phyloP scores from a whole-genome alignment of 78 protist species.

The Speleostelium caveatum region DNA sequence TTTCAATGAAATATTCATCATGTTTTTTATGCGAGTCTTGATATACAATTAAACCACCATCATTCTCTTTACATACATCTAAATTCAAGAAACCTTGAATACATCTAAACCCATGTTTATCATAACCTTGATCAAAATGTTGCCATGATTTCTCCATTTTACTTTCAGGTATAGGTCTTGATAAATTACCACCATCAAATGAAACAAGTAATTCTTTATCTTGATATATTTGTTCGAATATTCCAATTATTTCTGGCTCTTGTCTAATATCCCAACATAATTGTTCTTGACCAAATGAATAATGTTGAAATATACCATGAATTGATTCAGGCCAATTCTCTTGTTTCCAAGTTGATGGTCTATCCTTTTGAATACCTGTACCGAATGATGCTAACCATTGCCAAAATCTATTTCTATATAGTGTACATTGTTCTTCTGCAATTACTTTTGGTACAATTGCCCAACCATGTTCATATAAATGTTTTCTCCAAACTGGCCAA shows the following conservation, averaged over 20 bases:
- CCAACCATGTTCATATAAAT: constrained; percentile 28
- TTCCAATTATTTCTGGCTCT: constrained; percentile 7
- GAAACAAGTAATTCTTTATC: not conserved
- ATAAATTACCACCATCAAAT: constrained; percentile 25
- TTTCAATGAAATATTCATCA: not conserved
- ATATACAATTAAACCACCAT: constrained; percentile 35
- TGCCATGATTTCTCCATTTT: not conserved
- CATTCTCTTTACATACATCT: not conserved
- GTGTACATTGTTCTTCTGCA: not conserved
- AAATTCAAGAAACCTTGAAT: constrained; percentile 24
- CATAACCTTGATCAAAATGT: constrained; percentile 10
- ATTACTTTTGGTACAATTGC: constrained; percentile 27
- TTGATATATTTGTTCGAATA: not conserved
- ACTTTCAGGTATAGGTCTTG: not conserved
- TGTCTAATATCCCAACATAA: constrained; percentile 15
- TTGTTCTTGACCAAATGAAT: constrained; percentile 20
- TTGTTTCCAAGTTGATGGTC: not conserved
- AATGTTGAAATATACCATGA: constrained; percentile 23
- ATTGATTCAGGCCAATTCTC: constrained; percentile 13
- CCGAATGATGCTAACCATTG: constrained; percentile 3
- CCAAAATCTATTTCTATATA: constrained; percentile 3
- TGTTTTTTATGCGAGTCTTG: not conserved
- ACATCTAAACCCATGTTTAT: constrained; percentile 17
- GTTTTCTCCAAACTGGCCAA: constrained; percentile 20
- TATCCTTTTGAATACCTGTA: constrained; percentile 2